These are phyloP conservation scores for Alnus rubra DNA, from an alignment of 306 rosid genomes.

Conservation along the genomic window DNA sequence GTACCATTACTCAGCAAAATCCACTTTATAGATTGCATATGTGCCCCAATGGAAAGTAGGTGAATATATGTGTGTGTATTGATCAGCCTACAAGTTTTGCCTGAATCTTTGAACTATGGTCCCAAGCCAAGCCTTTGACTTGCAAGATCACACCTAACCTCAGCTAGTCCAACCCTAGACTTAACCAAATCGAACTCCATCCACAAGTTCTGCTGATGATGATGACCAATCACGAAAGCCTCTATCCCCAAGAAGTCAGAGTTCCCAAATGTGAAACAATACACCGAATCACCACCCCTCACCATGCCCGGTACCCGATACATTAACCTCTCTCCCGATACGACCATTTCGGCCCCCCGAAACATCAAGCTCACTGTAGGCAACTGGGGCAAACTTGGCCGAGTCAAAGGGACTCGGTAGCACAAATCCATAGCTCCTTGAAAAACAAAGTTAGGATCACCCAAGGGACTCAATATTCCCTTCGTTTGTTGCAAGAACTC, in stretches of 20 bases:
- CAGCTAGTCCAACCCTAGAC: constrained; percentile 73
- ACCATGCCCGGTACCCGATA: constrained; percentile 59
- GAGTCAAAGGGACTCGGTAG: constrained; percentile 27
- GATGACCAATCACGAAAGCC: constrained; percentile 74
- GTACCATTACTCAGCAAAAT: not conserved
- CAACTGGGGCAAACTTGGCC: constrained; percentile 22
- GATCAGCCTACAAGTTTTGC: not conserved
- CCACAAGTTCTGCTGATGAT: constrained; percentile 92
- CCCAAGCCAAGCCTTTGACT: constrained; percentile 61
- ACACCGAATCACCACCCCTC: constrained; percentile 48
- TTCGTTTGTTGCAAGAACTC: constrained; percentile 60
- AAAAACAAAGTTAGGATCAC: constrained; percentile 64
- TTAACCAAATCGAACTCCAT: constrained; percentile 80
- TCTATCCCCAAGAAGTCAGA: constrained; percentile 72
- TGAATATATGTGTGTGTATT: not conserved
- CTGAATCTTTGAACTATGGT: not conserved
- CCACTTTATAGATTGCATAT: not conserved
- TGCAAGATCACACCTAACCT: constrained; percentile 63
- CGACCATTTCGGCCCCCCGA: constrained; percentile 74
- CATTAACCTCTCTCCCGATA: constrained; percentile 55
- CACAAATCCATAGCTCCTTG: constrained; percentile 88
- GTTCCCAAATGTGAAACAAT: constrained; percentile 83
- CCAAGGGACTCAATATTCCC: constrained; percentile 30
- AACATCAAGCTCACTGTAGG: constrained; percentile 69
- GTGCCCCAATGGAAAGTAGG: not conserved